Evolutionary conservation across 2,329 filamentous ascomycete genomes (phyloP).

Genomic region (Fusarium chaquense): DNA sequence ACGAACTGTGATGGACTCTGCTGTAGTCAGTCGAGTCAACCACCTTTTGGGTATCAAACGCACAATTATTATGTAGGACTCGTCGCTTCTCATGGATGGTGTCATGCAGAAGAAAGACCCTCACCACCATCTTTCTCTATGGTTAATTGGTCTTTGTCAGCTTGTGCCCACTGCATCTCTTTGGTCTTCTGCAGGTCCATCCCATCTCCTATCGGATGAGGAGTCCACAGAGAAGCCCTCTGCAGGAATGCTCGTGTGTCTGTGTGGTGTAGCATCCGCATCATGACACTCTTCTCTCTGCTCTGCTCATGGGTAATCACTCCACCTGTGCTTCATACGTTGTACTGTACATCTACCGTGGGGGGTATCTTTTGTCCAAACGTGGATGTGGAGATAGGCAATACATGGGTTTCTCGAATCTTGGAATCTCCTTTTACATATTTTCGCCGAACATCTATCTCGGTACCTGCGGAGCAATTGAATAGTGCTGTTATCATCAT

Average conservation of each 20-base stretch:
- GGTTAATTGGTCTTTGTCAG: constrained; percentile 33
- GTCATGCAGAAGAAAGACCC: constrained; percentile 45
- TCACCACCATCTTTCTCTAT: constrained; percentile 38
- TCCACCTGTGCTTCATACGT: constrained; percentile 27
- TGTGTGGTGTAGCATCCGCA: constrained; percentile 37
- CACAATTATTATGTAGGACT: constrained; percentile 27
- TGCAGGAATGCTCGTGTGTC: constrained; percentile 33
- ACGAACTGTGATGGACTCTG: constrained; percentile 35
- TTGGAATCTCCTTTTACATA: background rate
- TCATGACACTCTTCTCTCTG: constrained; percentile 36
- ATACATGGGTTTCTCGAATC: constrained; percentile 6
- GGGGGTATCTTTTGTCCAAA: constrained; percentile 26
- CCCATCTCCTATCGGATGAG: constrained; percentile 43
- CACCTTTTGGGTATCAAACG: constrained; percentile 16
- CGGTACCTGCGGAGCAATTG: constrained; percentile 2
- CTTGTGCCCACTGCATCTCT: constrained; percentile 28
- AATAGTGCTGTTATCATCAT: constrained; percentile 28
- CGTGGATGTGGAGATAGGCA: constrained; percentile 1
- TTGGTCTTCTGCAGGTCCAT: constrained; percentile 43
- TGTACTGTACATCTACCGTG: constrained; percentile 20
- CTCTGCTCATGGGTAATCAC: constrained; percentile 26
- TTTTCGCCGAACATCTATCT: constrained; percentile 9
- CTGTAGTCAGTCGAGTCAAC: constrained; percentile 12
- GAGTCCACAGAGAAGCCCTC: constrained; percentile 26
- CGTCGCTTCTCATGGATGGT: constrained; percentile 41